Base-by-base conservation (phyloP, 1,284 basidiomycete genomes). In the Fistulina hepatica region DNA sequence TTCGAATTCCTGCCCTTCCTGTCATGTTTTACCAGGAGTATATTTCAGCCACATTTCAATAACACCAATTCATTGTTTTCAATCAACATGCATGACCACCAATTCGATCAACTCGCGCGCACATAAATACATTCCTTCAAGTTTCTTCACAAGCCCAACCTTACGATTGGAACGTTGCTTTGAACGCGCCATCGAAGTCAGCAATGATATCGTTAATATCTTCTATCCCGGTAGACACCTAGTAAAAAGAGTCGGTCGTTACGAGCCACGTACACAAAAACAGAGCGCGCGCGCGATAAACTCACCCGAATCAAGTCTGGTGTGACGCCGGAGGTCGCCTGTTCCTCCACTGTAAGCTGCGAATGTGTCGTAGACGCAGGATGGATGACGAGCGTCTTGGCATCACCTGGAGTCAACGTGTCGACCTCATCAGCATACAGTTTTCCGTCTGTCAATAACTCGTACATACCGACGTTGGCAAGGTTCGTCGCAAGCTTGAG, bases 321-420 rank as follows among this genome's bases (percentile, higher is more conserved):
- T 8, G 81, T 82, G 11, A 92, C 85, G 21, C 89, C 90, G 2
- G 80, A 67, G 2, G 65, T 56, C 21, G 68, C 36, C 56, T 82
- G 80, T 58, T 91, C 86, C 43, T 74, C 75, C 20, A 64, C 67
- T 3, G 65, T 69, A 40, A 90, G 65, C 58, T 91, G 88, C 44
- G 79, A 69, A 57, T 92, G 89, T 1, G 89, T 93, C 15, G 90
- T 93, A 32, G 76, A 72, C 10, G 78, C 76, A 6, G 88, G 88
- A 55, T 89, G 85, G 49, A 89, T 84, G 24, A 84, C 81, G 12
- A 89, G 70, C 3, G 82, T 86, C 61, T 89, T 88, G 19, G 82
- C 81, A 48, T 88, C 67, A 21, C 64, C 63, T 60, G 41, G 13
- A 25, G 13, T 31, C 15, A 34, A 9, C n/a, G n/a, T n/a, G n/a